Evolutionary conservation across 2,329 filamentous ascomycete species (phyloP), one percentile per base, ranked within the genome.

Genomic region (Lachnellula arida): DNA sequence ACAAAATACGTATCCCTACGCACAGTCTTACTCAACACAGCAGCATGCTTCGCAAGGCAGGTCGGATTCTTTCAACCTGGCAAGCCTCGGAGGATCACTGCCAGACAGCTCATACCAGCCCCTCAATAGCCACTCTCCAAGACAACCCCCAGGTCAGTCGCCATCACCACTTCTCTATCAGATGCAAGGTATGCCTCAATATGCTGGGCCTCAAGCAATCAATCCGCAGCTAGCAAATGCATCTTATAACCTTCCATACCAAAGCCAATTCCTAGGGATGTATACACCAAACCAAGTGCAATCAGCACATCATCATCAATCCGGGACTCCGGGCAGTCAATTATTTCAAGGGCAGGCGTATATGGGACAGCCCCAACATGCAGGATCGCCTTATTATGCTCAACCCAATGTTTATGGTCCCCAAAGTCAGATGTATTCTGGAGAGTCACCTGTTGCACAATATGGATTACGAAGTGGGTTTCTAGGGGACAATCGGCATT

Each of bases 161-260:
- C 48, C 64, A 35, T 49, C 62, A 42, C 53, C 49, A 37, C 53
- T 59, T 19, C 47, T 62, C 12, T 68, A 65, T 52, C 63, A 60
- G 19, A 51, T 61, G 8, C 65, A 59, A 51, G 59, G 57, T 42
- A 49, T 63, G n/a, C 48, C 57, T 14, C 67, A 68, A 49, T 65
- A 57, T 49, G 37, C 53, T 15, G 55, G 53, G 6, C 58, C 58
- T 17, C 49, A 54, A 46, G 42, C 48, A 2, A 56, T 63, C 48
- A 65, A 53, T 22, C 58, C 60, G 34, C 42, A 57, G 9, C 44
- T 55, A 19, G 51, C 40, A 34, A 56, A 56, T 50, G 47, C 64
- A 35, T 55, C 57, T n/a, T 70, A 68, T 43, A 59, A 60, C 15
- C 47, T 62, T 4, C 63, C 60, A 23, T 68, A 65, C 49, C 67